Conservation (phyloP, 768 basidiomycete species). For the Naganishia antarctica region DNA sequence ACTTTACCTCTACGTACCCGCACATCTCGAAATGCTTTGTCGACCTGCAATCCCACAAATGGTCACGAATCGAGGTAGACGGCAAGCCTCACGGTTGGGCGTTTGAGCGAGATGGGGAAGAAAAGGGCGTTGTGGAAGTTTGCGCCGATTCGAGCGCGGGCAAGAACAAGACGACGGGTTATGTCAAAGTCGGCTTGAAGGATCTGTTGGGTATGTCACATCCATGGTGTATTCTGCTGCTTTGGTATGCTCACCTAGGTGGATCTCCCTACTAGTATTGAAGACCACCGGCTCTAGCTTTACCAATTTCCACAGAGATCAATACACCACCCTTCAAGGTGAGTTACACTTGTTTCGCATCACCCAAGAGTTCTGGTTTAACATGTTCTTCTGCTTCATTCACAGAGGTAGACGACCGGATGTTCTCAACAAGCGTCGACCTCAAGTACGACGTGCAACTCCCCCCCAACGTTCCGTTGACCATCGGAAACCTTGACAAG, state of each 20-base stretch:
- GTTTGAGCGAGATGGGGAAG: slow-evolving; percentile 83
- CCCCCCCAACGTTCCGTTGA: slow-evolving; percentile 40
- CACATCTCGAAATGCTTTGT: slow-evolving; percentile 68
- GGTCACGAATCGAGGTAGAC: slow-evolving; percentile 66
- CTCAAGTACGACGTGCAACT: slow-evolving; percentile 62
- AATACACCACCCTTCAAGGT: slow-evolving; percentile 68
- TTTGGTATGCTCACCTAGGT: neutral
- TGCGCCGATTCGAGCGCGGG: slow-evolving; percentile 59
- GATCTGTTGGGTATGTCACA: slow-evolving; percentile 67
- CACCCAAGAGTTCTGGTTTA: too few species aligned
- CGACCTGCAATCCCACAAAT: slow-evolving; percentile 72
- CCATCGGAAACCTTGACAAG: slow-evolving; percentile 46
- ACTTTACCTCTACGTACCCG: slow-evolving; percentile 72
- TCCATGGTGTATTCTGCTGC: neutral
- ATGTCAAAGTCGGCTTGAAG: slow-evolving; percentile 64
- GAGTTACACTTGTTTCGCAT: slow-evolving; percentile 28
- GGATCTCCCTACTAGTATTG: slow-evolving; percentile 56
- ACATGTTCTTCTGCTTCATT: too few species aligned
- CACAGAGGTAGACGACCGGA: slow-evolving; percentile 70
- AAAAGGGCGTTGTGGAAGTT: slow-evolving; percentile 67
- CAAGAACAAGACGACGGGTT: slow-evolving; percentile 61
- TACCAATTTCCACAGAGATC: slow-evolving; percentile 71
- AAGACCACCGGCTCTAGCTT: slow-evolving; percentile 87
- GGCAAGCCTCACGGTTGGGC: slow-evolving; percentile 65
- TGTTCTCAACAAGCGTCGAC: slow-evolving; percentile 84